These are phyloP conservation scores for Globisporangium cederbergense DNA, from an alignment of 352 stramenopile species.

Conservation along the genomic window DNA sequence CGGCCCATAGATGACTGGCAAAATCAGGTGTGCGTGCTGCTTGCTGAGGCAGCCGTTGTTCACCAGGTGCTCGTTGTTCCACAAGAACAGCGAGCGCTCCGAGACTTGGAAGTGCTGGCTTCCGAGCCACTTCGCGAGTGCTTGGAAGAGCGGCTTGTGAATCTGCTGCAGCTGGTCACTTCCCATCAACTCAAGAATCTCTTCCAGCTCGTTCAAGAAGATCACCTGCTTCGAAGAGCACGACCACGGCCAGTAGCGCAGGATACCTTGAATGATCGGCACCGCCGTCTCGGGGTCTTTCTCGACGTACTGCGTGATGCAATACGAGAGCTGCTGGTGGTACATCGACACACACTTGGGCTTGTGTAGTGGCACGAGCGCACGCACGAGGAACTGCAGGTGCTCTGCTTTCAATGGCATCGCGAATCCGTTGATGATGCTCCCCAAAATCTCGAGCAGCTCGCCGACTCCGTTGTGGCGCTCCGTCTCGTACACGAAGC, in stretches of 20 bases:
- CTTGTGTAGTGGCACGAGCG: constrained; percentile 98
- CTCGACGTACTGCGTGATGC: constrained; percentile 99
- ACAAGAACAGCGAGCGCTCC: constrained; percentile 97
- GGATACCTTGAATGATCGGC: constrained; percentile 92
- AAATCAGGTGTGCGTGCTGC: constrained; percentile 90
- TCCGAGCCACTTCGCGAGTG: constrained; percentile 87
- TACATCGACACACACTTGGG: constrained; percentile 96
- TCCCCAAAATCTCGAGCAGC: constrained; percentile 96
- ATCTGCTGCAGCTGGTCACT: constrained; percentile 76
- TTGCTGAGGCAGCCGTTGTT: constrained; percentile 93
- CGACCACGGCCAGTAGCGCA: constrained; percentile 95
- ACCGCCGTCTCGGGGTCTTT: constrained; percentile 98
- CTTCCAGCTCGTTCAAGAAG: constrained; percentile 98
- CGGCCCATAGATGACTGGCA: constrained; percentile 93
- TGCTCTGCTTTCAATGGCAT: constrained; percentile 99
- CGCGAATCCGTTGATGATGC: constrained; percentile 99
- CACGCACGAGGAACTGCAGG: constrained; percentile 92
- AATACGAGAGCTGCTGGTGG: constrained; percentile 99
- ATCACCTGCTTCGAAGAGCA: constrained; percentile 94
- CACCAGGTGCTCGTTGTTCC: constrained; percentile 98
- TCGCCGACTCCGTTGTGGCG: constrained; percentile 95
- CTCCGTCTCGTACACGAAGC: constrained; percentile 98
- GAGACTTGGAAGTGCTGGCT: constrained; percentile 96
- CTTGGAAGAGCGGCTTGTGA: constrained; percentile 74
- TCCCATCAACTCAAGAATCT: constrained; percentile 96